Evolutionary conservation across 192 early-diverging fungal genomes (phyloP).

Genomic region (Entomortierella beljakovae): DNA sequence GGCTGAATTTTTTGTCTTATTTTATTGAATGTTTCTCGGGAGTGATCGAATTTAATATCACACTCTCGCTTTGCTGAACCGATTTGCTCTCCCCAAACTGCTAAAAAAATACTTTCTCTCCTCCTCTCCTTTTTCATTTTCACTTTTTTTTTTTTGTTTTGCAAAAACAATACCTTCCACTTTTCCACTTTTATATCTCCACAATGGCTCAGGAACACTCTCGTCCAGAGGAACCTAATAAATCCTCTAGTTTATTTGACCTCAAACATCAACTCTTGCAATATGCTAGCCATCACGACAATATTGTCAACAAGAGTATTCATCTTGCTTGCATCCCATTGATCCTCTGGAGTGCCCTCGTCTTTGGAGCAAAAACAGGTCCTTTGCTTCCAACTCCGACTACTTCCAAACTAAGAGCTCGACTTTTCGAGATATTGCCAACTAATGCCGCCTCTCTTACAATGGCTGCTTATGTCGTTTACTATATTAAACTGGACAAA

Average conservation of each 20-base stretch:
- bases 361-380: constrained; percentile 62
- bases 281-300: constrained; percentile 87
- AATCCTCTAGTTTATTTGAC: constrained; percentile 67
- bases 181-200: neutral
- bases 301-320: constrained; percentile 81
- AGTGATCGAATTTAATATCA: neutral
- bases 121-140: no score
- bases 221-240: constrained; percentile 1
- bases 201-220: constrained; percentile 10
- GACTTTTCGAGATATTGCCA: constrained; percentile 29
- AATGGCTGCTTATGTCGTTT: constrained; percentile 68
- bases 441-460: constrained; percentile 50
- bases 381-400: constrained; percentile 48
- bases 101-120: no score
- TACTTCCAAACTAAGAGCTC: constrained; percentile 27
- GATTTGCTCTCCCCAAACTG: no score
- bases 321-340: constrained; percentile 90
- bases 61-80: no score
- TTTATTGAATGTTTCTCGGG: neutral
- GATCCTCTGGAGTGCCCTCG: constrained; percentile 81
- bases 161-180: neutral
- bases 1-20: constrained; percentile 6
- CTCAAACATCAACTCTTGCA: constrained; percentile 78
- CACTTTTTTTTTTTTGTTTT: no score
- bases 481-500: constrained; percentile 81